A percentile compares a stretch with the other conserved stretches of the same genome.
Evolutionary conservation across 2,329 filamentous ascomycete species (phyloP).

Genomic region (Pseudogymnoascus sp.): DNA sequence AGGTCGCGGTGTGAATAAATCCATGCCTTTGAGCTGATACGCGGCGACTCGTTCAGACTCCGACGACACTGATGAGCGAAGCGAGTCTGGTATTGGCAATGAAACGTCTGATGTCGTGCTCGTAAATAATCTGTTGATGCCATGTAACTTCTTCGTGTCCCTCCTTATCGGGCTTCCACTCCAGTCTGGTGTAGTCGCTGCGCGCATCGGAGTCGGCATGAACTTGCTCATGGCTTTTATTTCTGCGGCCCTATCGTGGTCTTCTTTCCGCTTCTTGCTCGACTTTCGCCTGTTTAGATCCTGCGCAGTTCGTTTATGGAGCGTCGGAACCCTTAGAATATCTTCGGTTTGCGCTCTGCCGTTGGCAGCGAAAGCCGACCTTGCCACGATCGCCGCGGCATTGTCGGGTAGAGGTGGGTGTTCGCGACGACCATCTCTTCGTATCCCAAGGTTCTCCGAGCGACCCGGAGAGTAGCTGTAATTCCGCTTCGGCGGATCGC

Average conservation of each 20-base stretch:
- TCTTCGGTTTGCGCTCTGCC: constrained; percentile 26
- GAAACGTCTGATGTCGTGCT: constrained; percentile 58
- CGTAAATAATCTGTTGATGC: constrained; percentile 48
- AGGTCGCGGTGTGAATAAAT: constrained; percentile 77
- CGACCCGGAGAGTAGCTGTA: constrained; percentile 59
- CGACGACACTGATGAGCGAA: constrained; percentile 69
- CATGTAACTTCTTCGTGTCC: constrained; percentile 59
- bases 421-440: constrained; percentile 18
- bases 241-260: constrained; percentile 75
- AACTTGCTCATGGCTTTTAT: constrained; percentile 75
- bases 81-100: constrained; percentile 64
- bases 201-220: constrained; percentile 54
- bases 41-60: constrained; percentile 61
- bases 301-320: constrained; percentile 54
- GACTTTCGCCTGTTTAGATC: constrained; percentile 62
- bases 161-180: constrained; percentile 52
- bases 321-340: constrained; percentile 43
- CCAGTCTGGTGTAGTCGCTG: constrained; percentile 51
- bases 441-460: constrained; percentile 44
- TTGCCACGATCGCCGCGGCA: constrained; percentile 21
- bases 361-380: constrained; percentile 23
- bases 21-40: constrained; percentile 73
- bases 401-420: constrained; percentile 24
- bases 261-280: constrained; percentile 68
- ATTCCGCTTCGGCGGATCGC: constrained; percentile 44